These are phyloP conservation scores for Silene uniflora DNA, from an alignment of 148 eudicot species.

Conservation along the genomic window DNA sequence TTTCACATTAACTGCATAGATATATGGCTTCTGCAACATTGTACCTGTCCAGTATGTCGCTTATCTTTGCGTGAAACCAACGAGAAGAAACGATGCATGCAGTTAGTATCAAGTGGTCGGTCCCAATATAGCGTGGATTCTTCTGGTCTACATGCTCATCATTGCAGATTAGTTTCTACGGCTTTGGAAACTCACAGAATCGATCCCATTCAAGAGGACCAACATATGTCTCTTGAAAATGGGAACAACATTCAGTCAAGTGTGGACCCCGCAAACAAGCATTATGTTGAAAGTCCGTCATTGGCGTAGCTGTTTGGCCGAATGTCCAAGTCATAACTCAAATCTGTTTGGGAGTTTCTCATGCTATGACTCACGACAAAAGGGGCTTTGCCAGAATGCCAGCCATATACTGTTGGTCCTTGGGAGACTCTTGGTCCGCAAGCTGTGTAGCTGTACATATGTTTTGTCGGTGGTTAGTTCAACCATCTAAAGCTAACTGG, in stretches of 20 bases:
- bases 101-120: constrained; percentile 63
- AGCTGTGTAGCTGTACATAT: constrained; percentile 29
- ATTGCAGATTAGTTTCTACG: constrained; percentile 35
- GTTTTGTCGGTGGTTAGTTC: constrained; percentile 10
- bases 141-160: constrained; percentile 29
- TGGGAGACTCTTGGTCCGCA: constrained; percentile 4
- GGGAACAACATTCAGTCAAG: constrained; percentile 26
- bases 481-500: constrained; percentile 2
- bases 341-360: constrained; percentile 3
- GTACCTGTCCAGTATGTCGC: constrained; percentile 90
- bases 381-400: not conserved
- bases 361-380: not conserved
- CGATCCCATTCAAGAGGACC: constrained; percentile 36
- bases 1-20: constrained; percentile 78
- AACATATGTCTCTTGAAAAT: constrained; percentile 23
- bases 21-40: constrained; percentile 80
- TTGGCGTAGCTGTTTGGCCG: constrained; percentile 19
- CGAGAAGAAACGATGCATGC: constrained; percentile 69
- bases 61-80: constrained; percentile 62
- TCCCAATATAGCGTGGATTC: constrained; percentile 33
- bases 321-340: not conserved
- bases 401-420: constrained; percentile 2
- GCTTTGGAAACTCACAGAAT: constrained; percentile 25
- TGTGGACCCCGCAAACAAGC: constrained; percentile 34
- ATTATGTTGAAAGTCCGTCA: constrained; percentile 50